Base-by-base conservation (phyloP, 2,329 filamentous ascomycete species). In the Fusarium praegraminearum region DNA sequence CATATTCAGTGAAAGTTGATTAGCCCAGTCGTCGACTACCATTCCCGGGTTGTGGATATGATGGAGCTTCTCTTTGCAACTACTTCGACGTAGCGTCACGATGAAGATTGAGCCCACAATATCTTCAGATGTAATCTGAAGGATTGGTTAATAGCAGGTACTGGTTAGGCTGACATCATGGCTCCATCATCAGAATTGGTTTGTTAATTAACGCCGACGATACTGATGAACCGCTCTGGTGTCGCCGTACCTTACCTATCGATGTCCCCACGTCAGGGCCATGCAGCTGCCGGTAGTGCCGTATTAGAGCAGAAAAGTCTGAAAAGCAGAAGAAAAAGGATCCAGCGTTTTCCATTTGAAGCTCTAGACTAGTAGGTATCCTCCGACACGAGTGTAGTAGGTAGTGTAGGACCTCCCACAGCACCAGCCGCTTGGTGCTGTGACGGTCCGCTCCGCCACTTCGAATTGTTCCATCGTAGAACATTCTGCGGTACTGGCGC, bases 181-280 rank as follows among this genome's bases (percentile, higher is more conserved):
- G 62, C 33, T 16, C 45, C 44, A 33, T 49, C 26, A 18, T 41
- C 35, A 49, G 45, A 44, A 46, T 43, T 47, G 35, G 47, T 45
- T 40, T 28, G 30, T 28, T 62, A 38, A 62, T 57, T 35, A 41
- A 44, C 50, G 43, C 45, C 36, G 44, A 63, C 64, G 65, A 73
- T 51, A 43, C 51, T 63, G 65, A 67, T 64, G 55, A 73, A 65
- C 69, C 58, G 56, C 57, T 49, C 59, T 69, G 62, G 61, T 58
- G 61, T 58, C 67, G 61, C 61, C 58, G 56, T 65, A 43, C 47
- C 38, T 70, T 65, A 43, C 45, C 38, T 70, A 50, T 51, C 56
- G 45, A 57, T 45, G 65, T 54, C 51, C 70, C 67, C 57, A 62
- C 62, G 60, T 47, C 62, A 59, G 57, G 46, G 43, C 46, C 43